Evolutionary conservation across 441 rosid genomes (phyloP), one percentile per base, ranked within the genome.

Genomic region (Breynia disticha): DNA sequence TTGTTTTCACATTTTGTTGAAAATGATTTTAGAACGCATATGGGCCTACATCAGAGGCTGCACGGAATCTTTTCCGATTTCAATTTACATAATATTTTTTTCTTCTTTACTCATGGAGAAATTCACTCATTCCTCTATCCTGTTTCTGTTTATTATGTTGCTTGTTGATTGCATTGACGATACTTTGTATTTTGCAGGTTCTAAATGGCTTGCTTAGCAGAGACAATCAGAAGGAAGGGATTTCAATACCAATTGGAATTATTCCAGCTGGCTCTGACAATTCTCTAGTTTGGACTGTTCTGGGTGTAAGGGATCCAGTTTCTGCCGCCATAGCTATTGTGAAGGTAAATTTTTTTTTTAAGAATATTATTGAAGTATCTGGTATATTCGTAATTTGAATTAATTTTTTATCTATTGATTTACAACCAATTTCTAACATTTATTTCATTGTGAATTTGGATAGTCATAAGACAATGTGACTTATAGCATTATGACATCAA

Each of bases 221-320:
- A 71, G 86, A 76, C 61, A 93, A 89, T 69, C 97, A 79, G 67
- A 88, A 89, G 71, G 98, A 93, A 79, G 95, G 98, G 61, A 86
- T 93, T 70, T 84, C 96, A 47, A 86, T 93, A 67, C 98, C 98
- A 20, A 77, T 93, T 77, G 98, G 98, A 64, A 89, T 93, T 61
- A 86, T 88, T 69, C 98, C 98, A 37, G 98, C 97, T 59, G 98
- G 98, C 52, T 93, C 98, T 46, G 97, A 93, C 70, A 93, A 93
- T 81, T 93, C 98, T 46, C 79, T 93, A 47, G 93, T 84, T 73
- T 93, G 97, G 98, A 93, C 96, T 61, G 98, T 93, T 62, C 78
- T 93, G 66, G 97, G 98, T 60, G 95, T 89, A 60, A 76, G 95
- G 72, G 98, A 93, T 80, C 97, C 98, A 59, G 68, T 86, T 66